Evolutionary conservation across 768 basidiomycete genomes (phyloP), one percentile per base, ranked within the genome.

Genomic region (Solioccasus polychromus): DNA sequence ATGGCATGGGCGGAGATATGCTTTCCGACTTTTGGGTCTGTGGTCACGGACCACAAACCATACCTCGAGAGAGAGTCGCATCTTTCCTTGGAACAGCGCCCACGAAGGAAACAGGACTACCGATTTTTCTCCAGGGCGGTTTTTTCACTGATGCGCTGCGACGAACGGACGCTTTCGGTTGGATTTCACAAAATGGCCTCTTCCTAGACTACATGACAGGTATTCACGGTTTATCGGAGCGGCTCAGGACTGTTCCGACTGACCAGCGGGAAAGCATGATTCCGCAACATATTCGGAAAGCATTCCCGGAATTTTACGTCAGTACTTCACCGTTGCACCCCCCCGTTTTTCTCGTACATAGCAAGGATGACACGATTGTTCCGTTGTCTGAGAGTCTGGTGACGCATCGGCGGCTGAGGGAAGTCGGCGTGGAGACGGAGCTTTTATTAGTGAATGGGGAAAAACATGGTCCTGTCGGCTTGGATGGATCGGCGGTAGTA

Each of bases 1-100:
- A 43, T 29, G 42, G 42, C 24, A 43, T 43, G 42, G 42, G 42
- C 6, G 42, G 42, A n/a, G 34, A 43, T 19, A 34, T 43, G 34
- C 34, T 43, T 26, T 35, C 42, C 25, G 42, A 43, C 26, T 43
- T 43, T 20, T 43, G 42, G 42, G 18, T 43, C 28, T 25, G 6
- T 20, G 34, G 19, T 43, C 42, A 19, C 15, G 25, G 35, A 19
- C 24, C 34, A n/a, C 42, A 35, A 28, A 26, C 34, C 4, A 43
- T 35, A 2, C 42, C 32, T n/a, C 32, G 34, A 35, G 42, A 43
- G 24, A 43, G 42, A 43, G 42, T 20, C 25, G 19, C 25, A 5
- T 6, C 3, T 15, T 43, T 43, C 25, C 26, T 43, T 20, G 42
- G 35, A 19, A 35, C 34, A 3, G 23, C 14, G 18, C 42, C 42